Base-by-base conservation (phyloP, 106 monocot species). In the Acorus gramineus region DNA sequence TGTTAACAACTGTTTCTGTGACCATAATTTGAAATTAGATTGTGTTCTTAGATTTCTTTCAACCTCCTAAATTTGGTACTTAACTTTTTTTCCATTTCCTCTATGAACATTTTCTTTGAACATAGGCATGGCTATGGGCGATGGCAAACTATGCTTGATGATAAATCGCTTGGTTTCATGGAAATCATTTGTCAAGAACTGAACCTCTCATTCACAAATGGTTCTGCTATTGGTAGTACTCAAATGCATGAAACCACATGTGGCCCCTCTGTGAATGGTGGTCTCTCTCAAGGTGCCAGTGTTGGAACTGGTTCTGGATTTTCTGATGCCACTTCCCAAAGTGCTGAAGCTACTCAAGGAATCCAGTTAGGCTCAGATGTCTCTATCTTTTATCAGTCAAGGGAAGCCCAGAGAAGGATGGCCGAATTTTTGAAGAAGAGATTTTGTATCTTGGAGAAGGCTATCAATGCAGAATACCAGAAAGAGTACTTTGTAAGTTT, bases 121-220 rank as follows among this genome's bases (percentile, higher is more conserved):
- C 53, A 7, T 11, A 94, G 98, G 81, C 98, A 98, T 84, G 98
- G 98, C 5, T 98, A 89, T 84, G 98, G 85, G 49, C 85, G 88
- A 61, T 98, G 91, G 91, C 85, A 85, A 71, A 79, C 83, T 58
- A 85, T 98, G 42, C 74, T 86, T 59, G 98, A 98, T 67, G 98
- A 98, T 73, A 87, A 82, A 73, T 87, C 85, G 12, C 5, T 71
- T 55, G 98, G 98, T 12, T 67, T 98, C 50, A 74, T 74, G 56
- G 98, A 92, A 13, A 47, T 77, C 83, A 73, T 78, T 74, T 73
- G 98, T 47, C 82, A 79, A 78, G 98, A 92, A 62, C 64, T 85
- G 61, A 86, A 88, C 63, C 87, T 98, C 59, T 85, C 85, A 67
- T 57, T 73, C 11, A 12, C 72, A 13, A 76, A 55, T 80, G 82